Evolutionary conservation across 2,329 filamentous ascomycete species (phyloP), one percentile per base, ranked within the genome.

Genomic region (Chrysoporthe puriensis): DNA sequence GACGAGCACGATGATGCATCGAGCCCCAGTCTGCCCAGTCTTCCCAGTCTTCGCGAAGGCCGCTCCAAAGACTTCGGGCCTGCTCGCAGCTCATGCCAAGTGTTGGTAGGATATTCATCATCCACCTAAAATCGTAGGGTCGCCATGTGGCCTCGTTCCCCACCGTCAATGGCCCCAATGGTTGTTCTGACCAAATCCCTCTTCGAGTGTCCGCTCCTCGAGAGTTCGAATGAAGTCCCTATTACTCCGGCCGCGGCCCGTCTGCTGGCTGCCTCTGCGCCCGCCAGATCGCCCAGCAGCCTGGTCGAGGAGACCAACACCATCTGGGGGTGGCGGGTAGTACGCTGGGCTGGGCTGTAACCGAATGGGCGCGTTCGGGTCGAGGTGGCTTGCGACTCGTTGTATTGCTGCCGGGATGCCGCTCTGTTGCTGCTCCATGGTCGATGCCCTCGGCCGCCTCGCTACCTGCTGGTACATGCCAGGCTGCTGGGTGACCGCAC

Each of bases 301-400:
- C 68, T 86, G 87, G 61, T 89, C 86, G 69, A 92, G 87, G 9
- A 84, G 81, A 26, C 88, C 85, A 73, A 93, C 89, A 11, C 93
- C 92, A 72, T 98, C 95, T 7, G 91, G 89, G 1, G 95, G 92
- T 26, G 96, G 96, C 13, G 96, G 96, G 74, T 98, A 99, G 79
- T 99, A 99, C 1, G 96, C 96, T 5, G 96, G 96, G 73, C 94
- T 97, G 2, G 96, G 96, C 77, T 99, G 96, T 66, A 98, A 81
- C 62, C 96, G 88, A 74, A 99, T 98, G 0, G 96, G 96, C 69
- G 94, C 92, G 73, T 89, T 98, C 1, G 96, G 96, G 76, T 99
- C 96, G 57, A 99, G 86, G 79, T 98, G 95, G 77, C 94, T 97
- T 54, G 96, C 96, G 32, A 99, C 96, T 73, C 96, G 87, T 79